Evolutionary conservation across 179 eudicot species (phyloP).

Genomic region (Pouteria campechiana): DNA sequence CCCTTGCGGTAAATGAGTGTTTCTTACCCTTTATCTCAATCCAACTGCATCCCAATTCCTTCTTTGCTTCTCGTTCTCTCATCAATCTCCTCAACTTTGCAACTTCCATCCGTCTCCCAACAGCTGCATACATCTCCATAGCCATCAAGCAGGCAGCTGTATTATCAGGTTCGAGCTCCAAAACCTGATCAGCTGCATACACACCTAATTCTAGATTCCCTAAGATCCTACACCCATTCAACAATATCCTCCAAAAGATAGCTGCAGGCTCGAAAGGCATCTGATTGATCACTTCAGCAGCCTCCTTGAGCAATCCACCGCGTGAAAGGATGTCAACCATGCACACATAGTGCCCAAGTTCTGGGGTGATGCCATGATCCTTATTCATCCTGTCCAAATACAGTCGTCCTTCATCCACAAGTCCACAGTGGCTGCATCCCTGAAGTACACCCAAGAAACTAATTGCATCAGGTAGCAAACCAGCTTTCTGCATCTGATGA

Average conservation of each 20-base stretch:
- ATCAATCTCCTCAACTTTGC: slow-evolving; percentile 6
- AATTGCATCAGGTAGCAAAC: slow-evolving; percentile 10
- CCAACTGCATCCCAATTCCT: slow-evolving; percentile 25
- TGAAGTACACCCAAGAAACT: slow-evolving; percentile 16
- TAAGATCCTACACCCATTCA: slow-evolving; percentile 24
- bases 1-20: slow-evolving; percentile 9
- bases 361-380: slow-evolving; percentile 11
- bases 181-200: slow-evolving; percentile 11
- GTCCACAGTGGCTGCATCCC: slow-evolving; percentile 18
- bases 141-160: slow-evolving; percentile 10
- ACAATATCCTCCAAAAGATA: slow-evolving; percentile 18
- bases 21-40: slow-evolving; percentile 15
- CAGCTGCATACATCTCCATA: slow-evolving; percentile 5
- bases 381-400: slow-evolving; percentile 12
- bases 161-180: slow-evolving; percentile 15
- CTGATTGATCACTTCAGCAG: slow-evolving; percentile 5
- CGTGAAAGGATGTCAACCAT: slow-evolving; percentile 22
- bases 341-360: slow-evolving; percentile 18
- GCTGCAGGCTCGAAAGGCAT: slow-evolving; percentile 16
- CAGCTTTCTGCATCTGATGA: slow-evolving; percentile 17
- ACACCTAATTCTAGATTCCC: slow-evolving; percentile 12
- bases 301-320: slow-evolving; percentile 19
- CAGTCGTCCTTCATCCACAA: slow-evolving; percentile 12
- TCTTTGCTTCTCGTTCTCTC: slow-evolving; percentile 7
- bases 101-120: slow-evolving; percentile 8